Evolutionary conservation across 257 asterid genomes (phyloP).

Genomic region (Salvia hispanica): DNA sequence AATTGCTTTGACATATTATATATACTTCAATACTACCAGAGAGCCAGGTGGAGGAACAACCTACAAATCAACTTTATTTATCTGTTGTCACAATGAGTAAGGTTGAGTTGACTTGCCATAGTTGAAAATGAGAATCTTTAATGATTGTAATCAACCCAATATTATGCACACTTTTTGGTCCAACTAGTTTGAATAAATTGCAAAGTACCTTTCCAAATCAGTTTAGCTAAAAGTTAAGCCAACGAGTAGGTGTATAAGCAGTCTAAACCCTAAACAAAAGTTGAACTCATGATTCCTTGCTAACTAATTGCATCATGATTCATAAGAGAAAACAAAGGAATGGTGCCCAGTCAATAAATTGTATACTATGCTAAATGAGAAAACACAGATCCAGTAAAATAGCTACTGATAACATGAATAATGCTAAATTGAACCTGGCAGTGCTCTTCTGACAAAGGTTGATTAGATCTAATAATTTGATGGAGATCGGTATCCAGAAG

Average conservation of each 20-base stretch:
- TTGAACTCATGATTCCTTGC: neutral
- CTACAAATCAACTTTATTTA: neutral
- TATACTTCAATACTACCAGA: neutral
- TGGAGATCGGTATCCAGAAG: slow-evolving; percentile 96
- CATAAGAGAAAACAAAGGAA: neutral
- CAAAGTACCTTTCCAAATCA: neutral
- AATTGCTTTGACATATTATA: neutral
- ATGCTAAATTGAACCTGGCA: slow-evolving; percentile 62
- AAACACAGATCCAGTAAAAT: neutral
- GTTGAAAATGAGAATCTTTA: neutral
- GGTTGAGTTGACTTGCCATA: neutral
- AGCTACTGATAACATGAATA: neutral
- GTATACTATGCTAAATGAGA: neutral
- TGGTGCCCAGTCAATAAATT: neutral
- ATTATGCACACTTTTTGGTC: slow-evolving; percentile 11
- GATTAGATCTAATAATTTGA: slow-evolving; percentile 87
- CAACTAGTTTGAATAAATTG: neutral
- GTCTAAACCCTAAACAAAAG: neutral
- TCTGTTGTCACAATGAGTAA: neutral
- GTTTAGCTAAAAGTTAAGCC: neutral
- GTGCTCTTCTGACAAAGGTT: slow-evolving; percentile 84
- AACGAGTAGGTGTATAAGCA: slow-evolving; percentile 8
- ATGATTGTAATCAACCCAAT: slow-evolving; percentile 2
- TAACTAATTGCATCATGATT: neutral
- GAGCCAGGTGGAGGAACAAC: too few relatives aligned